phyloP scores from a whole-genome alignment of 225 moss, liverwort and hornwort species.

The Anthoceros angustus region DNA sequence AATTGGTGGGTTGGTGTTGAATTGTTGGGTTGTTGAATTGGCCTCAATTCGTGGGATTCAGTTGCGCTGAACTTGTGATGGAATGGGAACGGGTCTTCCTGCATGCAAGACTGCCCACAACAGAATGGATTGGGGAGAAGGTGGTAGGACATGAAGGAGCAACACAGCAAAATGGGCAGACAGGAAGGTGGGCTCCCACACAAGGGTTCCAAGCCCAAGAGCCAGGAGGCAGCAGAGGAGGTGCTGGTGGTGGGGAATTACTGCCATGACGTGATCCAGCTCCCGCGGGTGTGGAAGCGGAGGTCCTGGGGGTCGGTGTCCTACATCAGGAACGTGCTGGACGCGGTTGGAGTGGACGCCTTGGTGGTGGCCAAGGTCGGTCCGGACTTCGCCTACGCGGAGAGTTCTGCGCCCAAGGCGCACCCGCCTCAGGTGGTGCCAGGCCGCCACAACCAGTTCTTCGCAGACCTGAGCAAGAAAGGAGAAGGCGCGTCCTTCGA shows the following conservation, averaged over 20 bases:
- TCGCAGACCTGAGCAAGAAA: slow-evolving; percentile 55
- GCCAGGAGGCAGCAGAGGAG: not conserved
- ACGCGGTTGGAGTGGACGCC: slow-evolving; percentile 49
- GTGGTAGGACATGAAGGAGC: too few relatives aligned
- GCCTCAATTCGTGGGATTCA: too few relatives aligned
- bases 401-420: slow-evolving; percentile 17
- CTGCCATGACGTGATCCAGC: slow-evolving; percentile 72
- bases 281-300: slow-evolving; percentile 41
- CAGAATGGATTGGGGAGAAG: too few relatives aligned
- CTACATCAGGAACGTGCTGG: slow-evolving; percentile 75
- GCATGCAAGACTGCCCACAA: too few relatives aligned
- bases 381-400: slow-evolving; percentile 53
- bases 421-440: slow-evolving; percentile 46
- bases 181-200: too few relatives aligned
- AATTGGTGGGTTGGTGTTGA: too few relatives aligned
- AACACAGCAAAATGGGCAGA: too few relatives aligned
- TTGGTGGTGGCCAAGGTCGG: slow-evolving; percentile 85
- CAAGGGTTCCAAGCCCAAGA: too few relatives aligned
- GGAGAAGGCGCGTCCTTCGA: slow-evolving; percentile 57
- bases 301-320: slow-evolving; percentile 84
- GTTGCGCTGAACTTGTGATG: too few relatives aligned
- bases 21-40: too few relatives aligned
- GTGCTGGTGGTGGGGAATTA: slow-evolving; percentile 87
- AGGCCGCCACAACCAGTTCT: slow-evolving; percentile 62
- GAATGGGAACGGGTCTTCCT: too few relatives aligned